Conservation (phyloP, 495 filamentous ascomycete genomes). For the Hypomontagnella submonticulosa region DNA sequence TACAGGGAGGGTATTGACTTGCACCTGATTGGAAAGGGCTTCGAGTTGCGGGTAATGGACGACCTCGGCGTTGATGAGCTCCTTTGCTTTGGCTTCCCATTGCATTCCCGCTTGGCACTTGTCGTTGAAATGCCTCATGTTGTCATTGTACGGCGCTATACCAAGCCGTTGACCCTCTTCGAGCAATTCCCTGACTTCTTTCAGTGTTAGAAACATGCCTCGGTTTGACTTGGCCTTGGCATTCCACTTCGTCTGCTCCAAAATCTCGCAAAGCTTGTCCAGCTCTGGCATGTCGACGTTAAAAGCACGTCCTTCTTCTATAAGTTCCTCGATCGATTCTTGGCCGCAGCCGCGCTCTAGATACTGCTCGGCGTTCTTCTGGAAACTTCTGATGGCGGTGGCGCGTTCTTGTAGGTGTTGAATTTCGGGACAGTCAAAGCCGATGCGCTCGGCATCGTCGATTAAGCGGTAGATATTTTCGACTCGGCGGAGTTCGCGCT, state of each 20-base stretch:
- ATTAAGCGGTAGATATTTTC: conserved; percentile 89
- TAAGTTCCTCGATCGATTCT: conserved; percentile 85
- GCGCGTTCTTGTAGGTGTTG: conserved; percentile 85
- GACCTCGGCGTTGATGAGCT: conserved; percentile 87
- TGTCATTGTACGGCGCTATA: conserved; percentile 80
- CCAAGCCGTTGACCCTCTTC: conserved; percentile 77
- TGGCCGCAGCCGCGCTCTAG: conserved; percentile 68
- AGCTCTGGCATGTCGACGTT: conserved; percentile 96
- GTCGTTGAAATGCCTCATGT: conserved; percentile 77
- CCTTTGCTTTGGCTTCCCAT: conserved; percentile 95
- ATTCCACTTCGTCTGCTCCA: conserved; percentile 90
- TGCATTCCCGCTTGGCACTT: conserved; percentile 78
- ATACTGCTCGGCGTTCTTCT: conserved; percentile 75
- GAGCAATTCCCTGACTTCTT: conserved; percentile 82
- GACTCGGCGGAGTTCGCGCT: conserved; percentile 89
- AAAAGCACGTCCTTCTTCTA: conserved; percentile 86
- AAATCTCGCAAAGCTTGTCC: conserved; percentile 79
- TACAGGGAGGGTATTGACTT: conserved; percentile 81
- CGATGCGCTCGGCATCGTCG: conserved; percentile 83
- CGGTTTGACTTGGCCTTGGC: conserved; percentile 76
- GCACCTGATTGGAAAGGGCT: conserved; percentile 79
- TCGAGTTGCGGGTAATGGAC: conserved; percentile 96
- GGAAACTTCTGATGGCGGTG: conserved; percentile 87
- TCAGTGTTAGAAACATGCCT: conserved; percentile 70
- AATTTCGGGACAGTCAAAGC: conserved; percentile 96